phyloP scores from a whole-genome alignment of 2,329 filamentous ascomycete genomes.

The Podosphaera xanthii region DNA sequence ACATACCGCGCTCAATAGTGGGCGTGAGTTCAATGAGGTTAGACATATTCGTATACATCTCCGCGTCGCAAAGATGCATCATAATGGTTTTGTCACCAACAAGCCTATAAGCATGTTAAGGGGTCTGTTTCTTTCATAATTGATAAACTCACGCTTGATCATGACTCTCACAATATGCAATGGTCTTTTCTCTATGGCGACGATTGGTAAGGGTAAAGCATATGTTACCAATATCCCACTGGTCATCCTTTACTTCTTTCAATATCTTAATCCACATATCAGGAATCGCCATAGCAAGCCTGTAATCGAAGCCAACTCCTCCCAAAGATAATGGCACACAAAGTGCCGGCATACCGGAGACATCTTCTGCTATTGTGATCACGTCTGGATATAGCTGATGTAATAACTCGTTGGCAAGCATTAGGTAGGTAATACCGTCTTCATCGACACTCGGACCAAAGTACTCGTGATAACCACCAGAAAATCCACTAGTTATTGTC shows the following conservation, averaged over 20 bases:
- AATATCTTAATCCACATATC: conserved; percentile 99
- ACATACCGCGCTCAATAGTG: conserved; percentile 72
- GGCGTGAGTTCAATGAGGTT: conserved; percentile 60
- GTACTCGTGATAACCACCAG: conserved; percentile 94
- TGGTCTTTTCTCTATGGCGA: conserved; percentile 90
- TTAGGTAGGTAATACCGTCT: conserved; percentile 83
- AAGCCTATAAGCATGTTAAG: conserved; percentile 29
- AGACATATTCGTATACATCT: conserved; percentile 98
- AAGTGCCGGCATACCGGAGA: conserved; percentile 95
- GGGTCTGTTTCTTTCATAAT: conserved; percentile 8
- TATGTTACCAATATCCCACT: conserved; percentile 77
- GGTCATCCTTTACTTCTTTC: conserved; percentile 67
- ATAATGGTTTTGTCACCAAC: conserved; percentile 93
- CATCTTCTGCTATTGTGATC: conserved; percentile 90
- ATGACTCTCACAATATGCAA: conserved; percentile 91
- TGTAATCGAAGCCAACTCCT: conserved; percentile 90
- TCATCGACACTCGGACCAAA: conserved; percentile 78
- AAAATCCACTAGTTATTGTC: conserved; percentile 48
- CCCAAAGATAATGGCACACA: conserved; percentile 69
- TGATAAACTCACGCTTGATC: conserved; percentile 65
- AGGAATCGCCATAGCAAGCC: conserved; percentile 89
- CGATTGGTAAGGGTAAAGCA: conserved; percentile 78
- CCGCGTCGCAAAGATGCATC: conserved; percentile 94
- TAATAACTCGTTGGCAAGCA: conserved; percentile 89
- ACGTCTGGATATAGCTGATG: conserved; percentile 69